Evolutionary conservation across 2,329 filamentous ascomycete species (phyloP).

Genomic region (Huntiella savannae): DNA sequence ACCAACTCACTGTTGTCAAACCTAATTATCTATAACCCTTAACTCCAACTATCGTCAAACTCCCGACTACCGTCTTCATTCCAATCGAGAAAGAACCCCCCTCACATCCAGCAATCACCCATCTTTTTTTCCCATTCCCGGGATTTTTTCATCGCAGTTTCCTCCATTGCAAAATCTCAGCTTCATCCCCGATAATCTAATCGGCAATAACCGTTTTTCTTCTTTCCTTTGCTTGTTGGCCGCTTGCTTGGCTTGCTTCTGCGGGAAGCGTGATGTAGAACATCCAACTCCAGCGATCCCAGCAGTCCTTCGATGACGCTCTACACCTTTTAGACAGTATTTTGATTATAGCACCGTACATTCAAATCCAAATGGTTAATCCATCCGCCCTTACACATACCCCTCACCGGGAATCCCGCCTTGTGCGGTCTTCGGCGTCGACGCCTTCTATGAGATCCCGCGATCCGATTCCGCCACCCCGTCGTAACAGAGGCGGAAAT

Average conservation of each 20-base stretch:
- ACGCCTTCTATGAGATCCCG: constrained; percentile 60
- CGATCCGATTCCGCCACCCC: constrained; percentile 40
- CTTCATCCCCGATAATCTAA: too few relatives aligned
- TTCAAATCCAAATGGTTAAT: constrained; percentile 24
- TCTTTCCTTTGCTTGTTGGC: background rate
- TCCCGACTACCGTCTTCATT: too few relatives aligned
- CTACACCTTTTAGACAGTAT: constrained; percentile 20
- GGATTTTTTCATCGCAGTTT: background rate
- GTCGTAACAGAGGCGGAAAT: constrained; percentile 50
- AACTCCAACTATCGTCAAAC: too few relatives aligned
- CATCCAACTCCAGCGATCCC: constrained; percentile 21
- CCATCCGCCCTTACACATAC: constrained; percentile 26
- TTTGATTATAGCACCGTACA: constrained; percentile 15
- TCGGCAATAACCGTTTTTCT: background rate
- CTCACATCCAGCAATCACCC: background rate
- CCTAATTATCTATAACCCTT: too few relatives aligned
- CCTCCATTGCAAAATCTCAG: too few relatives aligned
- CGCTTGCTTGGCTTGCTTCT: background rate
- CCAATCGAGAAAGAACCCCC: too few relatives aligned
- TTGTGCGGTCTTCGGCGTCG: constrained; percentile 48
- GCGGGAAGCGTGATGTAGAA: constrained; percentile 18
- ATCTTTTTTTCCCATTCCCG: background rate
- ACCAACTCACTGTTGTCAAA: too few relatives aligned
- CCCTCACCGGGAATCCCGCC: constrained; percentile 19
- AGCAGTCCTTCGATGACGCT: constrained; percentile 7